Evolutionary conservation across 1,139 yeast genomes (phyloP).

Genomic region (Suzukiozyma palmioleophila): DNA sequence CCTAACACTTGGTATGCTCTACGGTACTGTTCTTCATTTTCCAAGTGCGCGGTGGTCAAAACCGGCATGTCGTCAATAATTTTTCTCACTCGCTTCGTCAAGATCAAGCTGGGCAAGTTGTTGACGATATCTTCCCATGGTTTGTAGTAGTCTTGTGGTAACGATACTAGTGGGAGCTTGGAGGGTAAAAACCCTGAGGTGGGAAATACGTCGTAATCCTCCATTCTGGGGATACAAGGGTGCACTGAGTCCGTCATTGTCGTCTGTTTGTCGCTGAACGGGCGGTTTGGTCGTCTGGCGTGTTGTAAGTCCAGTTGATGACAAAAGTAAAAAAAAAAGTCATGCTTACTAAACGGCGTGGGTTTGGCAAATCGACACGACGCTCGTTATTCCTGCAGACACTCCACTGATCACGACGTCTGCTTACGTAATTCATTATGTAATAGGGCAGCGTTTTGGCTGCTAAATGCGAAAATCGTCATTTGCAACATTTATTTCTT

Average conservation of each 20-base stretch:
- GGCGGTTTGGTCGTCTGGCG: no score
- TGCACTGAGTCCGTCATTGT: constrained; percentile 5
- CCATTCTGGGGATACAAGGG: constrained; percentile 21
- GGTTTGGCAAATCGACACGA: no score
- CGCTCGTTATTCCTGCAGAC: no score
- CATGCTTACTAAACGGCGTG: no score
- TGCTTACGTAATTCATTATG: no score
- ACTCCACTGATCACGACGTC: no score
- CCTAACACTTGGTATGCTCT: constrained; percentile 79
- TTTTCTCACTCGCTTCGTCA: constrained; percentile 57
- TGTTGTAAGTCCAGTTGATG: no score
- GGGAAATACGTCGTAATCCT: constrained; percentile 67
- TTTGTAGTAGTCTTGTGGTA: constrained; percentile 59
- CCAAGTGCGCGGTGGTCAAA: constrained; percentile 43
- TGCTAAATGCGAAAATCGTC: no score
- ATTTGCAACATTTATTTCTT: no score
- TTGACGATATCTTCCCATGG: constrained; percentile 76
- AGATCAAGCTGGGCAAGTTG: constrained; percentile 67
- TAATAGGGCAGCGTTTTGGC: no score
- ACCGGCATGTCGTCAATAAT: constrained; percentile 59
- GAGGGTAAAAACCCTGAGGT: constrained; percentile 76
- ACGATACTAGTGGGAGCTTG: constrained; percentile 52
- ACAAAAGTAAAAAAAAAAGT: no score
- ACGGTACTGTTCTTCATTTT: constrained; percentile 50
- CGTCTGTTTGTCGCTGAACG: no score